Evolutionary conservation across 2,329 filamentous ascomycete genomes (phyloP).

Genomic region (Calonectria pauciramosa): DNA sequence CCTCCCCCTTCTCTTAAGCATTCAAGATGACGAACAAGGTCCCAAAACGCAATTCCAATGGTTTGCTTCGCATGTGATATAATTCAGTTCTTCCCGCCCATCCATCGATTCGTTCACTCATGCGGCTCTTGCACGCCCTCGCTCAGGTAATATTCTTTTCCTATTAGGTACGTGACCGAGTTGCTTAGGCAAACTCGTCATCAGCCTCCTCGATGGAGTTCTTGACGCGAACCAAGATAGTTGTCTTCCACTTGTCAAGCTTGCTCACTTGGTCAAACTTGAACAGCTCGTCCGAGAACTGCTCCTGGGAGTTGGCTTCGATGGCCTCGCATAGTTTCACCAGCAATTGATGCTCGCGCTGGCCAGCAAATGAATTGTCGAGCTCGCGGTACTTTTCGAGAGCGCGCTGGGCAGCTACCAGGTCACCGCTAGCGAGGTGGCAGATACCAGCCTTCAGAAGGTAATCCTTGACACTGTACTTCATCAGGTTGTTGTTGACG

Average conservation of each 20-base stretch:
- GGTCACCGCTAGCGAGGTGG: slow-evolving; percentile 80
- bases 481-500: slow-evolving; percentile 92
- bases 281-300: slow-evolving; percentile 88
- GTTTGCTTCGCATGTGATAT: slow-evolving; percentile 36
- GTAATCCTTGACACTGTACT: slow-evolving; percentile 95
- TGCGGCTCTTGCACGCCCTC: neutral
- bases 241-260: slow-evolving; percentile 98
- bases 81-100: slow-evolving; percentile 19
- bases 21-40: slow-evolving; percentile 23
- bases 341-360: slow-evolving; percentile 86
- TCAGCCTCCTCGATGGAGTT: slow-evolving; percentile 77
- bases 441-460: slow-evolving; percentile 95
- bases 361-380: slow-evolving; percentile 81
- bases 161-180: neutral
- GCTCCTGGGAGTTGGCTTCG: slow-evolving; percentile 83
- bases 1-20: slow-evolving; percentile 24
- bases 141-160: neutral
- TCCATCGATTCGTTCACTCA: slow-evolving; percentile 18
- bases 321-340: slow-evolving; percentile 82
- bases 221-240: slow-evolving; percentile 86
- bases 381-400: slow-evolving; percentile 86
- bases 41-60: slow-evolving; percentile 18
- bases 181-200: slow-evolving; percentile 57
- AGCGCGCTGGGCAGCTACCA: slow-evolving; percentile 83
- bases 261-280: slow-evolving; percentile 94